Conservation (phyloP, 495 filamentous ascomycete genomes). For the Xylaria curta region DNA sequence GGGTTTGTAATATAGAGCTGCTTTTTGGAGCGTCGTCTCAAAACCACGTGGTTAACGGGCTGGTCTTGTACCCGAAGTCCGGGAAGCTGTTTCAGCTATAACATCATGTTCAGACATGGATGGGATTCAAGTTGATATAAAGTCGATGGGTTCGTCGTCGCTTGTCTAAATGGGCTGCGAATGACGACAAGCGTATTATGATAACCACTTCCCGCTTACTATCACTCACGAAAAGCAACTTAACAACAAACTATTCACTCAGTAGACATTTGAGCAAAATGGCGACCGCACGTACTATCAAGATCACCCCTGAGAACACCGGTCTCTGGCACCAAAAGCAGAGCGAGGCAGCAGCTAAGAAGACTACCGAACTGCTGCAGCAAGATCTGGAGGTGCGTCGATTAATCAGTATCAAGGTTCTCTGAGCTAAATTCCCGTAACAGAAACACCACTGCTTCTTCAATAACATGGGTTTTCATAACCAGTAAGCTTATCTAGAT, state of each 20-base stretch:
- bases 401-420: background rate
- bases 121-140: background rate
- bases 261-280: constrained; percentile 45
- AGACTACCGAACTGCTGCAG: constrained; percentile 70
- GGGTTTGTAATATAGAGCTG: background rate
- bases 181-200: background rate
- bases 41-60: background rate
- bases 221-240: background rate
- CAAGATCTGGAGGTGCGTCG: constrained; percentile 66
- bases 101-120: background rate
- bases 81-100: background rate
- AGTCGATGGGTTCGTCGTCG: background rate
- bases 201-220: background rate
- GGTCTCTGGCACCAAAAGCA: constrained; percentile 63
- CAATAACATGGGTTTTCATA: constrained; percentile 71
- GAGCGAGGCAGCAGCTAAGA: constrained; percentile 63
- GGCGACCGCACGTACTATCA: constrained; percentile 69
- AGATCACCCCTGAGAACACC: constrained; percentile 60
- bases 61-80: background rate
- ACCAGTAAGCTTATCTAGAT: constrained; percentile 49
- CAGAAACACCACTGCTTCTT: constrained; percentile 79
- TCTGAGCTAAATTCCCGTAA: background rate
- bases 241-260: background rate
- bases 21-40: background rate
- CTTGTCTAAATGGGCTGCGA: background rate